Evolutionary conservation across 2,329 filamentous ascomycete species (phyloP), one percentile per base, ranked within the genome.

Genomic region (Teratosphaeria destructans): DNA sequence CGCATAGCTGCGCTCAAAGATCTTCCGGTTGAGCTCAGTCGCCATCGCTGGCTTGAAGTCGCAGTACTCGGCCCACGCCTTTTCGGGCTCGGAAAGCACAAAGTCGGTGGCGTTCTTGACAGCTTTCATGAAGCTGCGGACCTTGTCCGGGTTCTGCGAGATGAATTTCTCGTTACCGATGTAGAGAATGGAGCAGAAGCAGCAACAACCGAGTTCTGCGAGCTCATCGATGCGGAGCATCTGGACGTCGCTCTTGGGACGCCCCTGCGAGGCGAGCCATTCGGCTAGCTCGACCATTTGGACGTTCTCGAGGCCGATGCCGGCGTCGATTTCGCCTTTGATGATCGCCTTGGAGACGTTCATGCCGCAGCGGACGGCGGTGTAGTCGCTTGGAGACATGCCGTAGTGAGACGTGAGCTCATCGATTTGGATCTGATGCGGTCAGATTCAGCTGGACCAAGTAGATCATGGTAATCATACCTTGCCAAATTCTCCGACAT

Each of bases 191-290:
- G 84, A 85, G 75, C 88, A 91, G 82, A 91, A 91, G 79, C 88
- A 91, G 82, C 88, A 91, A 77, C 88, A 91, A 56, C 88, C 88
- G 3, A 90, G 79, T 72, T 90, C 86, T 37, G 88, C 88, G 32
- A 91, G 85, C 76, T 90, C 83, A 71, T 91, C 88, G 69, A 91
- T 91, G 67, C 88, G 85, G 19, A 91, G 82, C 87, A 91, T 90
- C 74, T 89, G 85, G 7, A 90, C 88, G 63, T 90, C 87, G 14
- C 77, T 75, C 70, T 81, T 82, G 61, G 83, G 80, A 1, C 86
- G 85, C 65, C 79, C 80, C 70, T 88, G 85, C 0, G 70, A 63
- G 0, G 79, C 79, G 23, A 90, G 84, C 87, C 87, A 90, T 70
- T 89, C 86, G 72, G 88, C 87, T 1, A 91, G 80, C 74, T 90